Base-by-base conservation (phyloP, 2,329 filamentous ascomycete genomes). In the Berkeleyomyces basicola region DNA sequence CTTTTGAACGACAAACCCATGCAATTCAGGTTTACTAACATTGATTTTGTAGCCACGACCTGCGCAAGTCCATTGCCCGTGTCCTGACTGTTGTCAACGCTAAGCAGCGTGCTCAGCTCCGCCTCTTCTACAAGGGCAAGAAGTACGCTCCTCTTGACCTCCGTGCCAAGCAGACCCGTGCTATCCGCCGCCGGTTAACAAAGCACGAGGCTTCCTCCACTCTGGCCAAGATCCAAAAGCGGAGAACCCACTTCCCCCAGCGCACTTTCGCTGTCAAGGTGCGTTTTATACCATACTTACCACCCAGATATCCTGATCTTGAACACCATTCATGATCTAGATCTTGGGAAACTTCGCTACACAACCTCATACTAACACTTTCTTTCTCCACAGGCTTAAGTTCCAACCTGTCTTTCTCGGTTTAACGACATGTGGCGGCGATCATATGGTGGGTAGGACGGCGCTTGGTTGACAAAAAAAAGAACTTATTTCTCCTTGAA, bases 111-210 rank as follows among this genome's bases (percentile, higher is more conserved):
- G 83, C 90, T 70, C 91, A 97, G 82, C 90, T 99, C 73, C 90
- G 91, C 73, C 83, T 97, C 70, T 97, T 97, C 88, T 99, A 99
- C 86, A 95, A 96, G 85, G 88, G 87, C 86, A 97, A 97, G 89
- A 97, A 96, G 84, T 96, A 96, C 85, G 80, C 90, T 68, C 93
- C 93, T 69, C 90, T 99, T 76, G 95, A 99, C 78, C 91, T 99
- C 82, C 89, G 93, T 79, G 79, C 90, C 76, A 97, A 97, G 88
- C 86, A 93, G 82, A 99, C 93, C 75, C 91, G 93, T 73, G 93
- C 91, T 75, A 95, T 97, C 80, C 90, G 93, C 75, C 89, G 95
- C 82, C 84, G 89, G 75, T 83, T 99, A 79, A 92, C 87, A 74
- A 86, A 89, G 77, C 84, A 95, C 83, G 92, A 99, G 80, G 85